Evolutionary conservation across 257 asterid species (phyloP).

Genomic region (Solanum medicagineum): DNA sequence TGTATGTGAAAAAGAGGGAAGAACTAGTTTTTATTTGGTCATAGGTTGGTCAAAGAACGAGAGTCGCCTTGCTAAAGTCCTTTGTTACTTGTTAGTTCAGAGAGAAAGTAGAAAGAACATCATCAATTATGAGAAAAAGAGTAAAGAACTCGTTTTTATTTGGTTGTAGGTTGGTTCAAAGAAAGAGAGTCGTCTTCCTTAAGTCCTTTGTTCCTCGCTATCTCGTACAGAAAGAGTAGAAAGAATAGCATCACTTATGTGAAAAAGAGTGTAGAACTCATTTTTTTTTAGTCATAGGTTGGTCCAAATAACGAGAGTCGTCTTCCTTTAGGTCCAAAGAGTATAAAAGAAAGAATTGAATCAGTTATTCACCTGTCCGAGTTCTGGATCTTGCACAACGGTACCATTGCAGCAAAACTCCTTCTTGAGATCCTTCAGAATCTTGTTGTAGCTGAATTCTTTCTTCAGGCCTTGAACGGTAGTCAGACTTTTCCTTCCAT

Average conservation of each 20-base stretch:
- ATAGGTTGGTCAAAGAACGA: background rate
- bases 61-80: background rate
- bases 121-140: background rate
- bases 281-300: background rate
- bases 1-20: background rate
- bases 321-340: background rate
- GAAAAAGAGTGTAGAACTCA: background rate
- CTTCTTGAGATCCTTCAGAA: background rate
- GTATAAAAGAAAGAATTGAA: background rate
- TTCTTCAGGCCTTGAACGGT: slow-evolving; percentile 5
- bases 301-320: background rate
- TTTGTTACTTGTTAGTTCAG: no score
- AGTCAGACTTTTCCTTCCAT: slow-evolving; percentile 7
- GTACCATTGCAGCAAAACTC: slow-evolving; percentile 2
- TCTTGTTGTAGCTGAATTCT: slow-evolving; percentile 2
- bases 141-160: no score
- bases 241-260: background rate
- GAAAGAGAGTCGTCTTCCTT: background rate
- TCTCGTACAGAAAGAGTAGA: background rate
- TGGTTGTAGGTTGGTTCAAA: background rate
- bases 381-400: slow-evolving; percentile 1
- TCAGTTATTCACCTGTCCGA: background rate
- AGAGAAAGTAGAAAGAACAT: no score
- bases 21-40: no score
- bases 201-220: background rate